Conservation (phyloP, 805 yeast species). For the Candida silvicultrix region DNA sequence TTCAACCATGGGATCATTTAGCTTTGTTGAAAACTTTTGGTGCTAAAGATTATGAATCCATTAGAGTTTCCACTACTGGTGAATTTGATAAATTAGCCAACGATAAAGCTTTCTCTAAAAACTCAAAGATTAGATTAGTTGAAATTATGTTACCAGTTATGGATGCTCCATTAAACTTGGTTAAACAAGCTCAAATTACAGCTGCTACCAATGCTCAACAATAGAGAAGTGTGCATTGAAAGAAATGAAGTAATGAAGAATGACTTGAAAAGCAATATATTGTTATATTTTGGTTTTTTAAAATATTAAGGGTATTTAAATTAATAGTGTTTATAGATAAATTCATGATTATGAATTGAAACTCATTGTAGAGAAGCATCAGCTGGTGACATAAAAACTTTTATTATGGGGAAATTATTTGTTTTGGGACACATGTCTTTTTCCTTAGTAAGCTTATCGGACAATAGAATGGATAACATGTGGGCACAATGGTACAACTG, state of each 20-base stretch:
- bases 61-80: slow-evolving; percentile 48
- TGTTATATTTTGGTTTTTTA: not conserved
- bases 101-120: slow-evolving; percentile 41
- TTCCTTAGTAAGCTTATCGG: too few relatives aligned
- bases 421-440: too few relatives aligned
- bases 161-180: slow-evolving; percentile 66
- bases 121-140: slow-evolving; percentile 56
- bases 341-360: not conserved
- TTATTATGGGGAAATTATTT: too few relatives aligned
- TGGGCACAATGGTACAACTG: too few relatives aligned
- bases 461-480: too few relatives aligned
- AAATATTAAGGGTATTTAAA: not conserved
- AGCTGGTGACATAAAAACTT: too few relatives aligned
- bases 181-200: slow-evolving; percentile 60
- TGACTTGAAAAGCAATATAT: not conserved
- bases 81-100: slow-evolving; percentile 48
- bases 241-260: not conserved
- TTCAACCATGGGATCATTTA: slow-evolving; percentile 65
- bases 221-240: not conserved
- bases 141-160: slow-evolving; percentile 63
- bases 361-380: too few relatives aligned
- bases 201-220: slow-evolving; percentile 35
- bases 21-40: slow-evolving; percentile 44
- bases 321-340: not conserved
- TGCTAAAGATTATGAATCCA: slow-evolving; percentile 46